Evolutionary conservation across 441 rosid genomes (phyloP), one percentile per base, ranked within the genome.

Genomic region (Flueggea neowawraea): DNA sequence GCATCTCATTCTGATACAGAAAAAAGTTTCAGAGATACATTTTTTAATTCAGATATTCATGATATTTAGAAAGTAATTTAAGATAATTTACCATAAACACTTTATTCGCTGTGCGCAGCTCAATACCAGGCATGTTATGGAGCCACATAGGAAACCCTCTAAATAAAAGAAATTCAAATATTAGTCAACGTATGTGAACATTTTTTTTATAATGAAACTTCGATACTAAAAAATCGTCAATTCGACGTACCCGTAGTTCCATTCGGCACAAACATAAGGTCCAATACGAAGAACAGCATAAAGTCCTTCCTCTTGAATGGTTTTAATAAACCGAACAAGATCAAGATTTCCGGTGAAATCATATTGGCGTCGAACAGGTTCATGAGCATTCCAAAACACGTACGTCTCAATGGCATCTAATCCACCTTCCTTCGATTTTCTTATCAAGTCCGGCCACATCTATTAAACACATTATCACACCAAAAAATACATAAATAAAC

Each of bases 381-480:
- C 96, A 66, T 90, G 97, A 16, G 87, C 69, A 73, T 88, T 86
- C 97, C 93, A 90, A 52, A 90, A 90, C 0, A 86, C 91, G 28
- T 84, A 90, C 14, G 96, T 90, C 60, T 88, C 91, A 65, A 91
- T 69, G 48, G 85, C 92, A 73, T 88, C 86, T 44, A 90, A 43
- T 2, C 96, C 97, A 58, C 93, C 97, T 50, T 75, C 82, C 55
- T 83, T 91, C 3, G 91, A 80, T 75, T 91, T 88, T 70, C 57
- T 77, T n/a, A 91, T 72, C 36, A 91, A 66, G 50, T 78, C 85
- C 50, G 74, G 83, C 96, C 96, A 91, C 96, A 86, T 89, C 94
- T 90, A 48, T 39, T 15, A 33, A 4, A 11, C 22, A 54, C 16
- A 13, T 10, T 16, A 51, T 52, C 12, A 31, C 10, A 31, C 14